These are phyloP conservation scores for Penicillium sp. DNA, from an alignment of 2,329 filamentous ascomycete species.

Conservation along the genomic window DNA sequence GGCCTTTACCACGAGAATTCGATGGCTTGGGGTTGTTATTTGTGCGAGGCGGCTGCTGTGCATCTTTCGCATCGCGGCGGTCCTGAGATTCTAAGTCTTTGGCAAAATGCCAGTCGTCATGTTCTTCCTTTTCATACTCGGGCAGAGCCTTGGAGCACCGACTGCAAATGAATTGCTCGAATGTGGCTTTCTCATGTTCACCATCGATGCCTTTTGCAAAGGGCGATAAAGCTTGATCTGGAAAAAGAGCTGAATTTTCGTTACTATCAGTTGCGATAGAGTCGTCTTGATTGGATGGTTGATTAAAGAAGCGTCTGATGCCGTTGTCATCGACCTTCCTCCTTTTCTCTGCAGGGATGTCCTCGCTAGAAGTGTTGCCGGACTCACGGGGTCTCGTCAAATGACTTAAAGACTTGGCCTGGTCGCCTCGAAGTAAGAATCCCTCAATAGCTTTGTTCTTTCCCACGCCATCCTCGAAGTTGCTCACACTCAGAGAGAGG, in stretches of 20 bases:
- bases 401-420: conserved; percentile 46
- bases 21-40: conserved; percentile 13
- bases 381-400: conserved; percentile 15
- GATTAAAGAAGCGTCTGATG: conserved; percentile 56
- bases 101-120: conserved; percentile 92
- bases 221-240: conserved; percentile 1
- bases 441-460: conserved; percentile 80
- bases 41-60: conserved; percentile 10
- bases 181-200: background rate
- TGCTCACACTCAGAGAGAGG: conserved; percentile 79
- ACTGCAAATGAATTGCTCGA: conserved; percentile 49
- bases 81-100: conserved; percentile 71
- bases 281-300: conserved; percentile 20
- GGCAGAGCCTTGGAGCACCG: conserved; percentile 61
- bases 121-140: conserved; percentile 60
- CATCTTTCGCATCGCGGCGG: conserved; percentile 33
- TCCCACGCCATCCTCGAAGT: conserved; percentile 79
- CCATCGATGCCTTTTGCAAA: background rate
- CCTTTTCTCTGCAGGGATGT: conserved; percentile 37
- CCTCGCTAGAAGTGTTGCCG: conserved; percentile 8
- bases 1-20: conserved; percentile 21
- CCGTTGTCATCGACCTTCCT: conserved; percentile 46
- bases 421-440: conserved; percentile 67
- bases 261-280: background rate
- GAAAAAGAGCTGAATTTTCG: background rate